phyloP scores from a whole-genome alignment of 257 asterid genomes.

The Nicotiana benthamiana region DNA sequence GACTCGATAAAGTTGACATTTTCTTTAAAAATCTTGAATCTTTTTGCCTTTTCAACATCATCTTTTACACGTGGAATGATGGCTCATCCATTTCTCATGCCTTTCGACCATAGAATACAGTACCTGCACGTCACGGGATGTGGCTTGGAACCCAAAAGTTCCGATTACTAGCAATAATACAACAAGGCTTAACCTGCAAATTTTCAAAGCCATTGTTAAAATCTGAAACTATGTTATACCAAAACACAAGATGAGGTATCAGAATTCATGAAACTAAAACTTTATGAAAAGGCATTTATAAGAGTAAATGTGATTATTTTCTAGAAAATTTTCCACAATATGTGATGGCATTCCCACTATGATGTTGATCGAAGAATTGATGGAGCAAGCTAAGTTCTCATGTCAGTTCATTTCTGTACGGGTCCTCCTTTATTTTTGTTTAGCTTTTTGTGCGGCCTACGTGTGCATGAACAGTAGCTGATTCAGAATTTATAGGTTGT shows the following conservation, averaged over 20 bases:
- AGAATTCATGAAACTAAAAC: not conserved
- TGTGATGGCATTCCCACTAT: not conserved
- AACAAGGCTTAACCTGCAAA: constrained; percentile 11
- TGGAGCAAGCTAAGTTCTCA: not conserved
- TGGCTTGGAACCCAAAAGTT: constrained; percentile 5
- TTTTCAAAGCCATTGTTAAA: not conserved
- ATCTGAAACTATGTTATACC: not conserved
- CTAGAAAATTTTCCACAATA: not conserved
- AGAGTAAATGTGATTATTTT: not conserved
- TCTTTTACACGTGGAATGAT: constrained; percentile 20
- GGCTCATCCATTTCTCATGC: constrained; percentile 31
- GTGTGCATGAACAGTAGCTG: too few species aligned
- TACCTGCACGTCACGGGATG: constrained; percentile 11
- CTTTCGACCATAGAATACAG: constrained; percentile 16
- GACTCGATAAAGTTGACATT: constrained; percentile 28
- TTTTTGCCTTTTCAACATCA: constrained; percentile 21
- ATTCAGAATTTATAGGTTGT: too few species aligned
- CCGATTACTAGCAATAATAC: constrained; percentile 8
- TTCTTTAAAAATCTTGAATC: constrained; percentile 26
- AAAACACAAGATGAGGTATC: not conserved
- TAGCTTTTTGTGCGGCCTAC: too few species aligned
- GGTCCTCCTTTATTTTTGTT: too few species aligned
- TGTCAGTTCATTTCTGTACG: not conserved
- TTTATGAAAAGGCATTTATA: not conserved
- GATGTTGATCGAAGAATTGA: not conserved